These are phyloP conservation scores for Acer saccharum DNA, from an alignment of 345 rosid genomes.

Conservation along the genomic window DNA sequence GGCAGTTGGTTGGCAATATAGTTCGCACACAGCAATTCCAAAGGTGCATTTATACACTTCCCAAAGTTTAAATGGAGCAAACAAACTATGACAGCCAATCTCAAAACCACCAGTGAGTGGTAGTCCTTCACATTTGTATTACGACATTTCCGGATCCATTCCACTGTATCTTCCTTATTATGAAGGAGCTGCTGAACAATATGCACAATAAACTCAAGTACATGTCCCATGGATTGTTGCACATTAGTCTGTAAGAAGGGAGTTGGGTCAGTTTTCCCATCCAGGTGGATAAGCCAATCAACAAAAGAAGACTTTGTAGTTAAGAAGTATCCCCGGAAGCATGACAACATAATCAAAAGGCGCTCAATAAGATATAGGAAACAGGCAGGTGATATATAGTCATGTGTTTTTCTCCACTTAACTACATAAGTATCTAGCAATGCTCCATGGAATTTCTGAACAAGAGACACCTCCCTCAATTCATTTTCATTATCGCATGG, in stretches of 20 bases:
- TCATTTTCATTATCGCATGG: neutral
- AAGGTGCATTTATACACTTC: conserved; percentile 6
- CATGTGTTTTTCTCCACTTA: conserved; percentile 30
- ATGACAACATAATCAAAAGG: conserved; percentile 26
- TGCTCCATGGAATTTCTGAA: conserved; percentile 31
- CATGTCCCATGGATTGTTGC: neutral
- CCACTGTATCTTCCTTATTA: conserved; percentile 12
- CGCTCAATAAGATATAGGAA: conserved; percentile 49
- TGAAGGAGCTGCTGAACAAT: conserved; percentile 15
- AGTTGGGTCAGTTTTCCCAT: neutral
- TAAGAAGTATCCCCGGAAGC: conserved; percentile 17
- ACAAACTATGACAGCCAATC: conserved; percentile 34
- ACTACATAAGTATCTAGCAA: conserved; percentile 29
- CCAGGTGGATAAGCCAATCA: conserved; percentile 42
- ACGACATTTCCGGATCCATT: conserved; percentile 32
- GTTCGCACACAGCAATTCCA: conserved; percentile 18
- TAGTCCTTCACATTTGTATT: conserved; percentile 4
- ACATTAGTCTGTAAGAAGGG: neutral
- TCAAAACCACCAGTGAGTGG: conserved; percentile 30
- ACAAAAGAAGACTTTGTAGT: conserved; percentile 35
- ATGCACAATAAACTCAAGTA: conserved; percentile 6
- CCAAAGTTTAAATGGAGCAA: conserved; percentile 35
- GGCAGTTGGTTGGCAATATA: conserved; percentile 28
- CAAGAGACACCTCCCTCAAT: neutral
- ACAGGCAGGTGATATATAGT: conserved; percentile 45